Evolutionary conservation across 345 rosid species (phyloP), one percentile per base, ranked within the genome.

Genomic region (Pseudoturritis turrita): DNA sequence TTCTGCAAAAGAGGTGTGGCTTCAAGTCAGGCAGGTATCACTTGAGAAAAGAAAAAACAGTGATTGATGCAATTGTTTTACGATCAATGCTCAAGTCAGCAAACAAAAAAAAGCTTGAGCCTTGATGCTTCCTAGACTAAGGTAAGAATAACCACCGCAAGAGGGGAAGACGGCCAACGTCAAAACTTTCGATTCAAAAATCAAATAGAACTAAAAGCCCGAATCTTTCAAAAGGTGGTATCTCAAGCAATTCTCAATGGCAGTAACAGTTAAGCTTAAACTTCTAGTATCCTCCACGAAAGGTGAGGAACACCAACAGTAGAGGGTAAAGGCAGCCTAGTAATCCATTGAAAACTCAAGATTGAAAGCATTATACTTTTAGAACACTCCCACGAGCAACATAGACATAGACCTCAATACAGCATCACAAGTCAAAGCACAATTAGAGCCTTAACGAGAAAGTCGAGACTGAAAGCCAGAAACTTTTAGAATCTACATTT

Each of bases 1-100:
- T 90, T 78, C 91, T 87, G 81, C 71, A 68, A 55, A 29, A 62
- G 22, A 78, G 14, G 23, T 1, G 0, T 8, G 26, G 28, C 9
- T 62, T 62, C 65, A 45, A 56, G 65, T 76, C 60, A 76, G 74
- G 19, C 7, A 62, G n/a, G 37, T 35, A 61, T 54, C 18, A 65
- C 37, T 49, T 21, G 41, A 26, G 3, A 62, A 33, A 53, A 35
- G 12, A 68, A 68, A 68, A 68, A 15, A 29, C 26, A 62, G 31
- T 25, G 55, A 13, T 6, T 8, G 12, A 69, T 25, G 12, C 47
- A 50, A 64, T 39, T 65, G 1, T 71, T 45, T 57, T n/a, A 3
- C 51, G 11, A 22, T 21, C 45, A 43, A 57, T 22, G 62, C 31
- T 45, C 25, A 68, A 33, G 21, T 23, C 25, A 35, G 63, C 2